phyloP scores from a whole-genome alignment of 352 stramenopile genomes.

The Phytopythium boreale region DNA sequence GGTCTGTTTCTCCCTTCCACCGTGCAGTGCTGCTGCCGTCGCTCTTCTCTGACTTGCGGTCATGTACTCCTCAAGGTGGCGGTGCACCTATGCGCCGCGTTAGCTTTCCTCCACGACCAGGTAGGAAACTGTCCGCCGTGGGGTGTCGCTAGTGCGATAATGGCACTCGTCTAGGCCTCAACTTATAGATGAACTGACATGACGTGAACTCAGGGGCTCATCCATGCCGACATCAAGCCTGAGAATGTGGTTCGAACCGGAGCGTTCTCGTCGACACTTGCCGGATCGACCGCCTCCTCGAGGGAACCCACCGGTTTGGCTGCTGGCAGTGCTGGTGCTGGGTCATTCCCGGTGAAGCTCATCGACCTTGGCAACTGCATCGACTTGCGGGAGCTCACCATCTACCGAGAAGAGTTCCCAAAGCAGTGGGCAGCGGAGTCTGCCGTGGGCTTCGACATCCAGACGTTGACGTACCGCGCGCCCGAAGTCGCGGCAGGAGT shows the following conservation, averaged over 20 bases:
- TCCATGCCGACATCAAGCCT: slow-evolving; percentile 77
- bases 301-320: not conserved
- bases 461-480: slow-evolving; percentile 70
- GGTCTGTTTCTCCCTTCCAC: slow-evolving; percentile 6
- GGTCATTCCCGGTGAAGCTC: slow-evolving; percentile 45
- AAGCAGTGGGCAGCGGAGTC: slow-evolving; percentile 6
- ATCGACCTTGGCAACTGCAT: slow-evolving; percentile 82
- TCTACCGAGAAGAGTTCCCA: slow-evolving; percentile 26
- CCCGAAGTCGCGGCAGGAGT: slow-evolving; percentile 66
- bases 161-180: not conserved
- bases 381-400: slow-evolving; percentile 29
- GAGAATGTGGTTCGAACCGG: slow-evolving; percentile 54
- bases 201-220: slow-evolving; percentile 28
- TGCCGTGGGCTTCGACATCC: slow-evolving; percentile 54
- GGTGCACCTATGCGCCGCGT: slow-evolving; percentile 58
- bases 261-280: not conserved
- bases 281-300: not conserved
- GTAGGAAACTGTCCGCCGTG: slow-evolving; percentile 7
- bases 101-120: slow-evolving; percentile 57
- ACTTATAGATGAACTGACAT: too few species aligned
- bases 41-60: not conserved
- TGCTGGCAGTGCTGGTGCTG: not conserved
- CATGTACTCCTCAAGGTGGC: slow-evolving; percentile 25
- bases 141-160: not conserved
- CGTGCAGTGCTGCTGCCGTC: too few species aligned